phyloP scores from a whole-genome alignment of 331 rosid genomes.

The Acacia concinna region DNA sequence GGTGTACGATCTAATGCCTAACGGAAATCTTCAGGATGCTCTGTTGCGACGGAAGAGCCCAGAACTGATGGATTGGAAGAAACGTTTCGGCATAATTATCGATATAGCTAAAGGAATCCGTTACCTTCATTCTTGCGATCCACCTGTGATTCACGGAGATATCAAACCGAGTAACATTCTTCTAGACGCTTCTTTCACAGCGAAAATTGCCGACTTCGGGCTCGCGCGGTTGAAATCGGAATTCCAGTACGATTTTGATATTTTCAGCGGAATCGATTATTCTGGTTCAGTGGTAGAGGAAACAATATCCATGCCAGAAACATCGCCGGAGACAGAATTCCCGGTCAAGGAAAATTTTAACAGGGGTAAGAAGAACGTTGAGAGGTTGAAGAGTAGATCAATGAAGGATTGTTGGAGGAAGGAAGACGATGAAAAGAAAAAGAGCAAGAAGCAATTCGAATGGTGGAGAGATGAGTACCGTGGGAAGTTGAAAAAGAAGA shows the following conservation, averaged over 20 bases:
- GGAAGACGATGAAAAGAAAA: constrained; percentile 48
- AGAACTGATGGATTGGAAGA: constrained; percentile 67
- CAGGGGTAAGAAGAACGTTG: constrained; percentile 28
- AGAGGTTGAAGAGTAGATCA: constrained; percentile 26
- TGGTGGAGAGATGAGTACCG: too few relatives aligned
- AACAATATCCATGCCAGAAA: constrained; percentile 33
- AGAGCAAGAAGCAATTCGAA: constrained; percentile 51
- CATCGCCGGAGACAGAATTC: too few relatives aligned
- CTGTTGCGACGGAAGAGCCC: constrained; percentile 55
- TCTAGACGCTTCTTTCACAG: constrained; percentile 54
- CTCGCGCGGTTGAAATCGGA: constrained; percentile 64
- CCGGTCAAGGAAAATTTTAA: constrained; percentile 30
- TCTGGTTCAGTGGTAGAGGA: constrained; percentile 65
- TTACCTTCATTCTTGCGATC: constrained; percentile 73
- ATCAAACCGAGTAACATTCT: constrained; percentile 86
- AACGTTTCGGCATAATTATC: constrained; percentile 44
- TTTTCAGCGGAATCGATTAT: constrained; percentile 43
- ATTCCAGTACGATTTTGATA: constrained; percentile 23
- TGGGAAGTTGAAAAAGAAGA: constrained; percentile 58
- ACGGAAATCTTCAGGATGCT: constrained; percentile 89
- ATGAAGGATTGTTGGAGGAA: constrained; percentile 62
- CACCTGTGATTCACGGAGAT: constrained; percentile 82
- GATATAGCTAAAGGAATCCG: constrained; percentile 65
- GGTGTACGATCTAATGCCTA: constrained; percentile 74
- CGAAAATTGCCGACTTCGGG: constrained; percentile 87